Evolutionary conservation across 257 asterid species (phyloP).

Genomic region (Craterostigma plantagineum): DNA sequence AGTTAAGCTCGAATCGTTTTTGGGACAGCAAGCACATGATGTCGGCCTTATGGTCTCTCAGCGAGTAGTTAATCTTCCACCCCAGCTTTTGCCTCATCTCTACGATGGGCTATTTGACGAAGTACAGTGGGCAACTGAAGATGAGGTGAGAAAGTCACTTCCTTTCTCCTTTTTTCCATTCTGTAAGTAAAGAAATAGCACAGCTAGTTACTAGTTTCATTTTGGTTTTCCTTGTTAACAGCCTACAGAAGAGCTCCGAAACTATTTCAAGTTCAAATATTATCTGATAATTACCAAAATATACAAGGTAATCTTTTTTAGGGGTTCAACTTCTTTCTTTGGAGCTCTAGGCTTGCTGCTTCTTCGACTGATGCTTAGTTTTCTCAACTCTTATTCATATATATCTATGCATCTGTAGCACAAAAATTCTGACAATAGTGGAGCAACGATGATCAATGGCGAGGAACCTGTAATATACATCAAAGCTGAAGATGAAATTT

Average conservation of each 20-base stretch:
- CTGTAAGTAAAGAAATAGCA: too few relatives aligned
- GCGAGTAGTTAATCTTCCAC: slow-evolving; percentile 79
- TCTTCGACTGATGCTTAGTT: slow-evolving; percentile 1
- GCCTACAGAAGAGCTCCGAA: slow-evolving; percentile 69
- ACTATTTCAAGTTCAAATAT: slow-evolving; percentile 48
- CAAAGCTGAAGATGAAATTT: slow-evolving; percentile 71
- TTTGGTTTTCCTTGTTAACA: slow-evolving; percentile 15
- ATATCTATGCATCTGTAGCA: too few relatives aligned
- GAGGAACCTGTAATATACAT: slow-evolving; percentile 40
- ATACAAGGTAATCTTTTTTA: slow-evolving; percentile 37
- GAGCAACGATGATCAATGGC: slow-evolving; percentile 15
- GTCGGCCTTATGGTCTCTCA: slow-evolving; percentile 78
- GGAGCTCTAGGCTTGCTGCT: neutral
- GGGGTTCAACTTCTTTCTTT: neutral
- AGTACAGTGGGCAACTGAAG: slow-evolving; percentile 86
- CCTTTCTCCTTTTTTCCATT: neutral
- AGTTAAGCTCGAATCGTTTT: slow-evolving; percentile 25
- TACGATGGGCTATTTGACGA: slow-evolving; percentile 85
- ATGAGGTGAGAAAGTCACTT: slow-evolving; percentile 49
- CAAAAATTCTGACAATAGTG: slow-evolving; percentile 29
- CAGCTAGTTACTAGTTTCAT: neutral
- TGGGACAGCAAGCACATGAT: slow-evolving; percentile 25
- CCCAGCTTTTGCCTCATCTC: slow-evolving; percentile 86
- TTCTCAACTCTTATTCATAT: slow-evolving; percentile 7
- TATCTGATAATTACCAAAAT: slow-evolving; percentile 67